These are phyloP conservation scores for Xerocomus amazonicus DNA, from an alignment of 1,284 basidiomycete genomes.

Conservation along the genomic window DNA sequence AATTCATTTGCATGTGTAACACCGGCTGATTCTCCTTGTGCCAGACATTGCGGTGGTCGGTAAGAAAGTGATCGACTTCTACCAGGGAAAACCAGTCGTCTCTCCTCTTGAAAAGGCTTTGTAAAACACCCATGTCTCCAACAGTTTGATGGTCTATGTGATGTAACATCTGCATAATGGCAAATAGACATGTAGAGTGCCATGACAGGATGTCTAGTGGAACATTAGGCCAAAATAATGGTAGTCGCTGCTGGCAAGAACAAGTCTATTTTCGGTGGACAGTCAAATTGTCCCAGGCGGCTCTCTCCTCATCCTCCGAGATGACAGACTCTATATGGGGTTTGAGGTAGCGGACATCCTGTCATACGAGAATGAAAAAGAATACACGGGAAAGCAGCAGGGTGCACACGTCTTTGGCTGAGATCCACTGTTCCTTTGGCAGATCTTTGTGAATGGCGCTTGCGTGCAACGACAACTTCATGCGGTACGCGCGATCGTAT, in stretches of 20 bases:
- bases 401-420: slow-evolving; percentile 64
- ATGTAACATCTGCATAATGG: slow-evolving; percentile 16
- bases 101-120: slow-evolving; percentile 82
- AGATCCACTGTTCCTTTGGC: slow-evolving; percentile 84
- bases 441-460: slow-evolving; percentile 81
- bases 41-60: slow-evolving; percentile 75
- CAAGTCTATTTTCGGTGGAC: slow-evolving; percentile 58
- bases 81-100: slow-evolving; percentile 73
- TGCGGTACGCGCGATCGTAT: slow-evolving; percentile 91
- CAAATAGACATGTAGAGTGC: slow-evolving; percentile 5
- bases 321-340: slow-evolving; percentile 77
- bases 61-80: slow-evolving; percentile 85
- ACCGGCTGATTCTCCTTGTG: slow-evolving; percentile 6
- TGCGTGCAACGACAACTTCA: slow-evolving; percentile 74
- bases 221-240: slow-evolving; percentile 17
- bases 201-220: background rate
- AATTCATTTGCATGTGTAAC: background rate
- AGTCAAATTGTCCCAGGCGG: slow-evolving; percentile 77
- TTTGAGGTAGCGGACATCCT: slow-evolving; percentile 92
- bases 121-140: slow-evolving; percentile 15
- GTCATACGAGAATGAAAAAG: slow-evolving; percentile 12
- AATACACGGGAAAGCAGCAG: background rate
- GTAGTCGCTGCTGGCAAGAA: slow-evolving; percentile 9
- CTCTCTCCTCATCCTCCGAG: slow-evolving; percentile 79
- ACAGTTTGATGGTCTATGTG: slow-evolving; percentile 1